Base-by-base conservation (phyloP, 1,139 yeast species). In the Eremothecium gossypii region DNA sequence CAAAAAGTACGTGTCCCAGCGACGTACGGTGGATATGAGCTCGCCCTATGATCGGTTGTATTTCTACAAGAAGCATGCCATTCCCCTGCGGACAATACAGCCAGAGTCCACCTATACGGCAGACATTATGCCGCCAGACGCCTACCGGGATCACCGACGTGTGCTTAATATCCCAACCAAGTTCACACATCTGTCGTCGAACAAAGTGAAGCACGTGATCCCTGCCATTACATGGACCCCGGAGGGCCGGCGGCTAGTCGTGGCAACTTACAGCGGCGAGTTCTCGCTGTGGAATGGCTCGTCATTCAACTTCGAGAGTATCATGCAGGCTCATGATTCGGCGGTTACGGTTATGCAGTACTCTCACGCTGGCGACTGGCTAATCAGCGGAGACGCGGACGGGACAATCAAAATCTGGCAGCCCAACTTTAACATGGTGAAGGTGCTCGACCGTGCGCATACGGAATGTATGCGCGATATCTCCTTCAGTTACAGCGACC, bases 271-370 rank as follows among this genome's bases (percentile, higher is more conserved):
- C 64, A 78, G 87, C 48, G 99, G 99, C 29, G 99, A 91, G 60
- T 89, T 91, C 63, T 89, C 98, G 6, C 69, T 91, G 34, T 91
- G 98, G 98, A 89, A 89, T 61, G 97, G 97, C 10, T 76, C 84
- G 73, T 83, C 95, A 6, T 91, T 91, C 67, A 87, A 86, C 59
- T 89, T 91, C 59, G 99, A 91, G 62, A 85, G 96, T 40, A 87
- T 93, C 52, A 91, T 89, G 93, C 98, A 91, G 67, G 97, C 98
- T 1, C 98, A 93, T 64, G 98, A 93, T 60, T 74, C 83, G 47
- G 89, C 96, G 0, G 83, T 91, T 29, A 73, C 91, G 27, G 71
- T 93, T 1, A 68, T 86, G 58, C 74, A 77, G 49, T 93, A 89
- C 63, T 80, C 93, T 8, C 95, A 87, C 60, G 83, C 83, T 49